Percentiles rank a stretch among this genome's conserved stretches.
Evolutionary conservation across 192 early-diverging fungal genomes (phyloP).

Genomic region (Backusella parvicylindrica): DNA sequence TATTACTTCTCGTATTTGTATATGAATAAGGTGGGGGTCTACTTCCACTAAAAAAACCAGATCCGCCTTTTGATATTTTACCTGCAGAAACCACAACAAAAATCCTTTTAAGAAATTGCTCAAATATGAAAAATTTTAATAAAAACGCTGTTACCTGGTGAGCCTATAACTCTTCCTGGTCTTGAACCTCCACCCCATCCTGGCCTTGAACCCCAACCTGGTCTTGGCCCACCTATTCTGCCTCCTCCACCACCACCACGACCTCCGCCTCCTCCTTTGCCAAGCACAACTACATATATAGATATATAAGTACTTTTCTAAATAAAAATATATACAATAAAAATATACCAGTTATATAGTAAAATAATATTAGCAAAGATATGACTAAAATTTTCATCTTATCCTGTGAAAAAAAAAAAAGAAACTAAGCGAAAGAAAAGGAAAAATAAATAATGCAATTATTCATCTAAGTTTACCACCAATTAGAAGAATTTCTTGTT

Average conservation of each 20-base stretch:
- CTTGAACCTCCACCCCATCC: no score
- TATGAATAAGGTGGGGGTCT: not conserved
- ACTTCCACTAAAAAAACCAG: conserved; percentile 3
- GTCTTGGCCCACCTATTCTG: not conserved
- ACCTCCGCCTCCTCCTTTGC: conserved; percentile 30
- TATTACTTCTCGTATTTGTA: conserved; percentile 4
- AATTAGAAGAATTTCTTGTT: not conserved
- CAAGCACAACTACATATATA: conserved; percentile 1
- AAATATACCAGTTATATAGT: conserved; percentile 5
- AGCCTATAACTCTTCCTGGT: not conserved
- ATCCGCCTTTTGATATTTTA: conserved; percentile 25
- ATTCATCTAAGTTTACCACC: not conserved
- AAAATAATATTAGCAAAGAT: conserved; percentile 4
- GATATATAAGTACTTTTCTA: not conserved
- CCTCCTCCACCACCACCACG: not conserved
- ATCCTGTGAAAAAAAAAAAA: not conserved
- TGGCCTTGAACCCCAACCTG: not conserved
- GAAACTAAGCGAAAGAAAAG: not conserved
- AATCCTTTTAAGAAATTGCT: not conserved
- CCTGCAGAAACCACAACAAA: conserved; percentile 3
- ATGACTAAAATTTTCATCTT: conserved; percentile 1
- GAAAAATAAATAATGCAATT: not conserved
- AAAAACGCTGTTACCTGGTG: not conserved
- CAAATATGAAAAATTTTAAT: not conserved
- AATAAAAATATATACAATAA: not conserved